Evolutionary conservation across 495 filamentous ascomycete species (phyloP), one percentile per base, ranked within the genome.

Genomic region (Penicillium parvum): DNA sequence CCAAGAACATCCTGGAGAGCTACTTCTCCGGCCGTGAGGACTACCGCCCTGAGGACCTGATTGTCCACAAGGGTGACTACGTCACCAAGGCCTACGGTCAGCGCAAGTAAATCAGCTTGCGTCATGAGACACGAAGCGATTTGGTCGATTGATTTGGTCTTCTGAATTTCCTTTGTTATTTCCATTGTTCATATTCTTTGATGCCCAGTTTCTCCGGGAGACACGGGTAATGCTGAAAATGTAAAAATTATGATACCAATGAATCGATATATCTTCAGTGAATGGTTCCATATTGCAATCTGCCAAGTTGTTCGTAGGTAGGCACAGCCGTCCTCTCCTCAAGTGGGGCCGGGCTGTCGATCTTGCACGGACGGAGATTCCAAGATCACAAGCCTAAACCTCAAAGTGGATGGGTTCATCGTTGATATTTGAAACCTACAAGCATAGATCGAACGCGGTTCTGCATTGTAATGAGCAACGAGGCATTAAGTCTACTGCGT

Each of bases 1-100:
- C 79, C 64, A 96, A 96, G 86, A 57, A 68, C 49, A 96, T 98
- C 64, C 72, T 98, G 42, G 78, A 95, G 36, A 85, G 79, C 68
- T 98, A 97, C 78, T 86, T 95, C 63, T 79, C 75, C 49, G 90
- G 90, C 46, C 79, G 76, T 55, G 65, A 85, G 53, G 90, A 97
- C 70, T 98, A 98, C 77, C 78, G 77, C 47, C 81, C 78, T 47
- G 72, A 96, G 77, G 92, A 98, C 61, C 69, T 98, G 68, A 98
- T 98, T 58, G 89, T 97, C 50, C 73, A 86, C 69, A 73, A 78
- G 49, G 92, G 92, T 57, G 88, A 96, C 61, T 98, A 96, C 59
- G 92, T 87, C 47, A 96, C 92, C 53, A 95, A 86, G 81, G 82
- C 91, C 6, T 97, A 96, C 65, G 91, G 91, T 42, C 79, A 92